Base-by-base conservation (phyloP, 441 rosid genomes). In the Isatis lusitanica region DNA sequence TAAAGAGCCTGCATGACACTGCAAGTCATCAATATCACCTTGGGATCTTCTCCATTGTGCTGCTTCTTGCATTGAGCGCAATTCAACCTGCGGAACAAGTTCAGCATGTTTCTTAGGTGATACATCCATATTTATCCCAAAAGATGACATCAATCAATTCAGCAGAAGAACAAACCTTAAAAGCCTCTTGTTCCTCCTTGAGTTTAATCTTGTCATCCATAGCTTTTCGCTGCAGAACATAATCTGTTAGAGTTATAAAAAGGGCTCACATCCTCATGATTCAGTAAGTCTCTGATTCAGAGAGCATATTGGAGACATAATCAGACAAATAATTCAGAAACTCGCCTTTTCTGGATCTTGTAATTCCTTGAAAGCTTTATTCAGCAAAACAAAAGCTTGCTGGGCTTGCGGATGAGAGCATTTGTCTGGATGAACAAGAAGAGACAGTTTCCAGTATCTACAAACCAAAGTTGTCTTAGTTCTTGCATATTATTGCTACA, bases 361-460 rank as follows among this genome's bases (percentile, higher is more conserved):
- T 60, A 94, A 80, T 31, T 94, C 96, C 73, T 92, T 92, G 77
- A 88, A 92, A 74, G 98, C 90, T 81, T 89, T 94, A 75, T 90
- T 94, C 63, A 94, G 78, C 81, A 79, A 79, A 74, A 92, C 83
- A 63, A 94, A 94, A 64, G 97, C 95, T 79, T 90, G 84, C 69
- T 94, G 84, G 13, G 99, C 96, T 81, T 89, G 96, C 26, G 97
- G 97, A 82, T 92, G 99, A 79, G 97, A 82, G 70, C 97, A 94
- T 70, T 92, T 94, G 83, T 94, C 98, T 5, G 97, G 98, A 77
- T 90, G 97, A 81, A 94, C 97, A 74, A 90, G 74, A 79, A 94
- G 97, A 35, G 97, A 94, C 80, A 94, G 79, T 80, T 90, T 94
- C 98, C 98, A 92, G 67, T 94, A 94, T 85, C 98, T 94, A 68